Evolutionary conservation across 495 filamentous ascomycete species (phyloP), one percentile per base, ranked within the genome.

Genomic region (Chaetomium fimeti): DNA sequence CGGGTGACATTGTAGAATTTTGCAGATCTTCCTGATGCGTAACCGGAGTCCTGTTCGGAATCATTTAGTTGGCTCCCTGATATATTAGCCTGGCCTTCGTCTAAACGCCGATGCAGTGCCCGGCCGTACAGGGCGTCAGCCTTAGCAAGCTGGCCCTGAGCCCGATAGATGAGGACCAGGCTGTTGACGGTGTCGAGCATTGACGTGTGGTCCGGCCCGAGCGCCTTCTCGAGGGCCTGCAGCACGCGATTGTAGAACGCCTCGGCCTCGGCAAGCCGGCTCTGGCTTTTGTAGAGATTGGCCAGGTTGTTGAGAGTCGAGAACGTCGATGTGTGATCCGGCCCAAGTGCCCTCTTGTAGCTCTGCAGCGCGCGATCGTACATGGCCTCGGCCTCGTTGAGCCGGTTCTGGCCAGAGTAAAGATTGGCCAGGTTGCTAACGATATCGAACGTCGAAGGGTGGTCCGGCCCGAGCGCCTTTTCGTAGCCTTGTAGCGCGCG

Each of bases 221-320:
- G 47, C 28, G 58, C 71, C 42, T 59, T 59, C 24, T 59, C 56
- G 3, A n/a, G 2, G 56, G 40, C 38, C 71, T 67, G 42, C 45
- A 81, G 72, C 62, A 74, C 78, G 63, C 72, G 68, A 60, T 68
- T 57, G 57, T 71, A 73, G 64, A 74, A 71, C 38, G 68, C 25
- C 73, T 77, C 69, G 49, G 74, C 71, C 63, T 75, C 70, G 27
- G 16, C 57, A 9, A 71, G 60, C 66, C 65, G 69, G 38, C 62
- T 73, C 43, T 75, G 70, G 47, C 38, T 27, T 3, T 1, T 12
- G 62, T 66, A 79, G 61, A 81, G 70, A 42, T 18, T 28, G 18
- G 72, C 74, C 38, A 72, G 60, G 52, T 55, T 38, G 52, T 55
- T 32, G 27, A 55, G 16, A 4, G 18, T 38, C 18, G 1, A 2